Evolutionary conservation across 139 green algal species (phyloP).

Genomic region (Micractinium sp.): DNA sequence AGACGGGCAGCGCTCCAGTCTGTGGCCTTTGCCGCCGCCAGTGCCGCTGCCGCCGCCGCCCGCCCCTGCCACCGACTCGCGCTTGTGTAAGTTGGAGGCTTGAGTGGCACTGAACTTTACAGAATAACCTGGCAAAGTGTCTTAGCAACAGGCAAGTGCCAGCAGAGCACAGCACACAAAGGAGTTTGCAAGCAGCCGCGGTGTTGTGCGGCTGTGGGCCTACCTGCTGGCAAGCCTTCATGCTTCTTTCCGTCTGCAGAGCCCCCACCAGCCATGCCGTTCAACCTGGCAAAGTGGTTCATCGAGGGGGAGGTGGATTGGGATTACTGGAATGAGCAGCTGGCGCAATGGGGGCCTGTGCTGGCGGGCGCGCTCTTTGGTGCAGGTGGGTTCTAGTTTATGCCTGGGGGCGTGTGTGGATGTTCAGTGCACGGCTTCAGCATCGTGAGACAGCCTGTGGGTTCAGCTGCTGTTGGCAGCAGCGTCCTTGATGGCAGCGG

Average conservation of each 20-base stretch:
- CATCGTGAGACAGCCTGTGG: not conserved
- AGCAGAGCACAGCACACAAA: no score
- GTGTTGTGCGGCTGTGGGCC: not conserved
- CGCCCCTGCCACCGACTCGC: not conserved
- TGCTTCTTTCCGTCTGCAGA: not conserved
- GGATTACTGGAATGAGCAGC: slow-evolving; percentile 12
- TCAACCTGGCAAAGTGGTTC: slow-evolving; percentile 41
- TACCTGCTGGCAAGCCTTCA: not conserved
- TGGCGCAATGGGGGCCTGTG: slow-evolving; percentile 33
- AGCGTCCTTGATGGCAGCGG: not conserved
- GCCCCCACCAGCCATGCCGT: not conserved
- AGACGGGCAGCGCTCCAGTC: not conserved
- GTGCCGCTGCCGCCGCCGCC: not conserved
- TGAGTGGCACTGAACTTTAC: not conserved
- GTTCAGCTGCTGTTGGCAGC: not conserved
- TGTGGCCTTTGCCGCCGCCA: not conserved
- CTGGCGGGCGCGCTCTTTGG: slow-evolving; percentile 54
- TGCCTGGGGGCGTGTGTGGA: not conserved
- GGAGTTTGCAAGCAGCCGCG: no score
- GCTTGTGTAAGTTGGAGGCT: not conserved
- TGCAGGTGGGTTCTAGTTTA: slow-evolving; percentile 11
- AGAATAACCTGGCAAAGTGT: no score
- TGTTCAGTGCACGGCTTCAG: not conserved
- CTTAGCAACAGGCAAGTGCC: no score
- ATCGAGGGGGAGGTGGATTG: slow-evolving; percentile 58